A percentile compares a stretch with the other conserved stretches of the same genome.
phyloP scores from a whole-genome alignment of 2,329 filamentous ascomycete genomes.

The Hymenoscyphus fraxineus region DNA sequence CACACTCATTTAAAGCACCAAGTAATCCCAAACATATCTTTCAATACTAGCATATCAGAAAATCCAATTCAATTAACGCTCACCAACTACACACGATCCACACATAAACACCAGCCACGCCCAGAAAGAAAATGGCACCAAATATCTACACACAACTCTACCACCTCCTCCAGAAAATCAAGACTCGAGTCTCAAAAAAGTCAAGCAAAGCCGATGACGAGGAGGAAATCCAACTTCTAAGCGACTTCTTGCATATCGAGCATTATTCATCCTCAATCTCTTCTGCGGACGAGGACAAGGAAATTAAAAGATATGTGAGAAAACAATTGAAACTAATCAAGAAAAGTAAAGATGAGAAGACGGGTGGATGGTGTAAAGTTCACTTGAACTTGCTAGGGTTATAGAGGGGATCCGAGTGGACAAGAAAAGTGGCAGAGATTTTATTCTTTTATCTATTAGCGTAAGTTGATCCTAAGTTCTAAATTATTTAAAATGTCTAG shows the following conservation, averaged over 20 bases:
- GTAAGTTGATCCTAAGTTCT: too few species aligned
- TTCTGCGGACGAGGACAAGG: not conserved
- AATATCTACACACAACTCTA: not conserved
- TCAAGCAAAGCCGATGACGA: not conserved
- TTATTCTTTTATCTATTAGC: too few species aligned
- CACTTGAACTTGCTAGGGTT: not conserved
- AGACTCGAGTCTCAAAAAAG: not conserved
- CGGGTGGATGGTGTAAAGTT: not conserved
- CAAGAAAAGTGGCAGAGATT: too few species aligned
- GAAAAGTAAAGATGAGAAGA: not conserved
- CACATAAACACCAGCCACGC: too few species aligned
- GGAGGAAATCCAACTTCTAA: not conserved
- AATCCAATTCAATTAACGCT: too few species aligned
- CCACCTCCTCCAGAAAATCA: not conserved
- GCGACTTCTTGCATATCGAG: not conserved
- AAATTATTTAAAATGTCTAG: too few species aligned
- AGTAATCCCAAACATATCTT: not conserved
- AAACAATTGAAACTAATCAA: not conserved
- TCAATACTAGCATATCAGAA: too few species aligned
- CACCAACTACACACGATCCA: too few species aligned
- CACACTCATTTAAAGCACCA: not conserved
- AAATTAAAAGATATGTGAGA: not conserved
- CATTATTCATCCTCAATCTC: not conserved
- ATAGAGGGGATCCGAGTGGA: too few species aligned
- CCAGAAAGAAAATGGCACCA: not conserved